Base-by-base conservation (phyloP, 352 stramenopile genomes). In the Globisporangium spiculum region DNA sequence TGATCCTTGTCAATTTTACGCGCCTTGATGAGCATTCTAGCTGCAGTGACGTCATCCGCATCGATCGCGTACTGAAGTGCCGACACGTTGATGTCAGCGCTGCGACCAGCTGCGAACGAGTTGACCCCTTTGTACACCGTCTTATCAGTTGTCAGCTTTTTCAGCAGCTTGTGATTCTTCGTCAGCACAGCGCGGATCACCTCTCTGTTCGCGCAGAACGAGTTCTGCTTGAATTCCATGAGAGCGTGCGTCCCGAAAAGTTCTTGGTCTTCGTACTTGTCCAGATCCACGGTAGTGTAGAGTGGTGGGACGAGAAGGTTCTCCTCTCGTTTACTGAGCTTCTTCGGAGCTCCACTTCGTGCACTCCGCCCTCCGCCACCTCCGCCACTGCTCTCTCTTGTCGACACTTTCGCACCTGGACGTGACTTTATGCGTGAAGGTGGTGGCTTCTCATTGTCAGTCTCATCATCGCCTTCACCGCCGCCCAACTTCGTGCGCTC, bases 1-100 rank as follows among this genome's bases (percentile, higher is more conserved):
- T 71, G 53, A 16, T 78, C 73, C 22, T 68, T 76, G n/a, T 87
- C 69, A 1, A 90, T 68, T 41, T 81, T 74, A 2, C 73, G 67
- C 5, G 86, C 78, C 60, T 91, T 81, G 9, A 82, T 52, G 1
- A 91, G 60, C 55, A 90, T 55, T 3, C 60, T 70, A 1, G 73
- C 78, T 0, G 86, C 78, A 7, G 70, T 75, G 27, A 89, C 53
- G 65, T 94, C 86, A 57, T 90, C 71, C 4, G 66, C 71, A 18
- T 92, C 81, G 27, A 94, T 81, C 8, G 86, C 84, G 30, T 87
- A 89, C 32, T 92, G 78, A 1, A 94, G 62, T 27, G 86, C 76
- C 1, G 81, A 83, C 24, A 74, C 70, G 16, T 32, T 50, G 9
- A 90, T 65, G 63, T 91, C 79, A 0, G 72, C 74, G 63, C 86